Conservation (phyloP, 441 rosid genomes). For the Lepidium campestre region DNA sequence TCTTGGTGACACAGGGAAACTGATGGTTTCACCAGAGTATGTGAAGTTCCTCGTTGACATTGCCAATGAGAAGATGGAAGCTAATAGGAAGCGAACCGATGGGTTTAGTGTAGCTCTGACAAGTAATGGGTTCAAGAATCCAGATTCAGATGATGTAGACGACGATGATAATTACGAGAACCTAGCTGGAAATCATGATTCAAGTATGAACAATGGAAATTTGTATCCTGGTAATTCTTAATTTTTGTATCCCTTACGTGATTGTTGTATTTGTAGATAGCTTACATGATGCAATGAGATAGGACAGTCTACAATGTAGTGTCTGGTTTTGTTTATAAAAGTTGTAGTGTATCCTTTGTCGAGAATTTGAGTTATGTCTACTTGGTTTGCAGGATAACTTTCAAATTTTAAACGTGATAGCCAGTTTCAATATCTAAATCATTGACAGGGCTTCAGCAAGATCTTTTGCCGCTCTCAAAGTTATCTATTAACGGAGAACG, state of each 20-base stretch:
- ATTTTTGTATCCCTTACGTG: neutral
- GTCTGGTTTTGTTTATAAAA: neutral
- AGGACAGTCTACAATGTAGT: neutral
- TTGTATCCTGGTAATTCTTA: conserved; percentile 39
- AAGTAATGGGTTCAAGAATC: conserved; percentile 28
- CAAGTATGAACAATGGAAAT: conserved; percentile 15
- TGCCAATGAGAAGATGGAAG: conserved; percentile 89
- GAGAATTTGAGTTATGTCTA: conserved; percentile 28
- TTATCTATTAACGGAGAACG: conserved; percentile 55
- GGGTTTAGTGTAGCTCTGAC: conserved; percentile 49
- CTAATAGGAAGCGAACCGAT: conserved; percentile 62
- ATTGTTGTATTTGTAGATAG: neutral
- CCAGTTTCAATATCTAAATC: conserved; percentile 69
- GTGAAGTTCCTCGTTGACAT: conserved; percentile 61
- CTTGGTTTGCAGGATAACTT: conserved; percentile 60
- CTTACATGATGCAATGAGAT: neutral
- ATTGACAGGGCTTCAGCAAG: conserved; percentile 62
- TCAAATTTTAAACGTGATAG: conserved; percentile 51
- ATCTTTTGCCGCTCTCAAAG: conserved; percentile 33
- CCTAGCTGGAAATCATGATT: conserved; percentile 14
- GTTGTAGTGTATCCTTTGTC: neutral
- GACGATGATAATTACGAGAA: conserved; percentile 27
- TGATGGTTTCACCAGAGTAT: conserved; percentile 60
- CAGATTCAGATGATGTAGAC: conserved; percentile 1
- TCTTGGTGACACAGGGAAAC: conserved; percentile 44